phyloP scores from a whole-genome alignment of 371 early-diverging fungal species.

The Amoeboaphelidium protococcarum region DNA sequence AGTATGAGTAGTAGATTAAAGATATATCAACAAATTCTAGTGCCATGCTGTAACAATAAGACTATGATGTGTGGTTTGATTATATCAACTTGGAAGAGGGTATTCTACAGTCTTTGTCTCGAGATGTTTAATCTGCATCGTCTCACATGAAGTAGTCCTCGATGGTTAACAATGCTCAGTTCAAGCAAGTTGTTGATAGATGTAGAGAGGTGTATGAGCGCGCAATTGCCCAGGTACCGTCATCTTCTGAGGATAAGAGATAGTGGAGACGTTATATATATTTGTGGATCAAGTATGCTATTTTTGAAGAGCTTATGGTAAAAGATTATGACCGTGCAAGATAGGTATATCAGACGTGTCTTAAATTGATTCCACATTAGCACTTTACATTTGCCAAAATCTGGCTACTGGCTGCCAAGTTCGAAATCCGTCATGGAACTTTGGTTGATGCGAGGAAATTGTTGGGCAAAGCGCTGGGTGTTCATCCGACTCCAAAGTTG shows the following conservation, averaged over 20 bases:
- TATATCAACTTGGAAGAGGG: background rate
- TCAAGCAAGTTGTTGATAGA: slow-evolving; percentile 33
- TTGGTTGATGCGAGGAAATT: slow-evolving; percentile 45
- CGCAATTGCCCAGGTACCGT: slow-evolving; percentile 69
- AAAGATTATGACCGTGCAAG: slow-evolving; percentile 53
- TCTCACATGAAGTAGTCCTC: background rate
- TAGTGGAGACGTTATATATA: slow-evolving; percentile 90
- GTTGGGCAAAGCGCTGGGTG: slow-evolving; percentile 60
- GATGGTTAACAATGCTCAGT: slow-evolving; percentile 1
- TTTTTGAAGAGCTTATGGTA: slow-evolving; percentile 70
- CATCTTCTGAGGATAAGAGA: slow-evolving; percentile 50
- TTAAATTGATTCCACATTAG: slow-evolving; percentile 72
- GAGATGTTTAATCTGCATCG: background rate
- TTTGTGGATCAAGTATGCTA: slow-evolving; percentile 89
- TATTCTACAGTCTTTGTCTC: background rate
- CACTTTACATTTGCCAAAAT: slow-evolving; percentile 85
- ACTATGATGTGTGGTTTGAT: slow-evolving; percentile 2
- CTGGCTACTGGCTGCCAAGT: slow-evolving; percentile 74
- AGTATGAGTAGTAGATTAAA: slow-evolving; percentile 33
- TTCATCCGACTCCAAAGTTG: slow-evolving; percentile 46
- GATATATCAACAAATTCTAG: background rate
- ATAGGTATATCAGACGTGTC: slow-evolving; percentile 52
- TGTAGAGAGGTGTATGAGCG: slow-evolving; percentile 83
- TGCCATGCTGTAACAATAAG: background rate
- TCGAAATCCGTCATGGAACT: slow-evolving; percentile 54